Conservation (phyloP, 139 green algal species). For the Spirogloea muscicola region DNA sequence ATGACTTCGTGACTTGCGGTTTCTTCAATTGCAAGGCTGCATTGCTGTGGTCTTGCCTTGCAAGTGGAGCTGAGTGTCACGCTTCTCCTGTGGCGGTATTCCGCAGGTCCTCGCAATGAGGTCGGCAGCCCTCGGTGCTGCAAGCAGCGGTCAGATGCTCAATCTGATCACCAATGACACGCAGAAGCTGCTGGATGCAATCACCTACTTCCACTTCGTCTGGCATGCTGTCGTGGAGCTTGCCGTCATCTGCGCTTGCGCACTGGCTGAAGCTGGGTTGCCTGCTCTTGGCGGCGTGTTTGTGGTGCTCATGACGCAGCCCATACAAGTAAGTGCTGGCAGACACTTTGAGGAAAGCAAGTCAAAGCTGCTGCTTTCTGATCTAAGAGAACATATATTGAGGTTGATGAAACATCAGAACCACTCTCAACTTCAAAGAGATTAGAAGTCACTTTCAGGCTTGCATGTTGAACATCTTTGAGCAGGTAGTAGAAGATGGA, state of each 20-base stretch:
- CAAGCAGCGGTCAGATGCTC: conserved; percentile 20
- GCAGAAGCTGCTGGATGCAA: conserved; percentile 31
- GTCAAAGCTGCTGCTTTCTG: neutral
- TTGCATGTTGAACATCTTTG: too few relatives aligned
- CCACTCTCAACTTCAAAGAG: neutral
- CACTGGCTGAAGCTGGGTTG: conserved; percentile 18
- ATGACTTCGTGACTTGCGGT: too few relatives aligned
- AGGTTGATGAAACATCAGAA: neutral
- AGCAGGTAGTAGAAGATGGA: too few relatives aligned
- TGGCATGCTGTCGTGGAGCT: conserved; percentile 25
- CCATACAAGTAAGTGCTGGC: conserved; percentile 13
- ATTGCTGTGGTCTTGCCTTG: too few relatives aligned
- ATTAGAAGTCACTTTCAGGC: neutral
- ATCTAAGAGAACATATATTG: neutral
- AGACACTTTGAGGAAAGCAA: neutral
- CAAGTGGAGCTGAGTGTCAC: too few relatives aligned
- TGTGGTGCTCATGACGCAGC: conserved; percentile 26
- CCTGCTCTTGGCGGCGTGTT: conserved; percentile 23
- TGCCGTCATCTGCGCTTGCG: conserved; percentile 16
- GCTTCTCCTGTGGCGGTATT: too few relatives aligned
- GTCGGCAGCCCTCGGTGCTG: conserved; percentile 1
- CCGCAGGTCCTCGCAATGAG: conserved; percentile 24
- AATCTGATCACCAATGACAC: conserved; percentile 43
- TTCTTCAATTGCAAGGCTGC: too few relatives aligned
- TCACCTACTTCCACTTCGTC: conserved; percentile 37